Evolutionary conservation across 2,329 filamentous ascomycete species (phyloP).

Genomic region (Orbilia oligospora): DNA sequence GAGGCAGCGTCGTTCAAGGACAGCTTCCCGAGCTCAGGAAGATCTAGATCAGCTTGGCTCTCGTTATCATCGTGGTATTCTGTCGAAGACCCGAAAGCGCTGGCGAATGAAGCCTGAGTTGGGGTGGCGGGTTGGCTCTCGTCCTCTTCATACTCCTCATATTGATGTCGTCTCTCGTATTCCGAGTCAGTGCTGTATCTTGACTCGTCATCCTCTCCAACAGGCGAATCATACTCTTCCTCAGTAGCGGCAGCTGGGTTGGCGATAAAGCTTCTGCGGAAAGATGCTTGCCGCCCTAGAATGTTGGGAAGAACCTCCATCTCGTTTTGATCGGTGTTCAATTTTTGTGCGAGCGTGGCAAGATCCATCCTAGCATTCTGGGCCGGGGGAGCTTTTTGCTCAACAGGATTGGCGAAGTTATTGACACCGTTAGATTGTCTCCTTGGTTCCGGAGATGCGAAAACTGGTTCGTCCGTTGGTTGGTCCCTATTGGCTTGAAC

Average conservation of each 20-base stretch:
- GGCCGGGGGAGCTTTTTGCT: not conserved
- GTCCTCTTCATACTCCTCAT: constrained; percentile 67
- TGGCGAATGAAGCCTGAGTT: constrained; percentile 65
- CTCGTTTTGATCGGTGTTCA: constrained; percentile 52
- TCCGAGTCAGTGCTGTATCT: constrained; percentile 57
- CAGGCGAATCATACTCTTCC: constrained; percentile 83
- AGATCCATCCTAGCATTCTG: constrained; percentile 44
- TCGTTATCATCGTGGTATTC: constrained; percentile 54
- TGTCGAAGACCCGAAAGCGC: constrained; percentile 57
- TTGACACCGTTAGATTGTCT: constrained; percentile 52
- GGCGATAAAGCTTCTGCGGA: constrained; percentile 49
- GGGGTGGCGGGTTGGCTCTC: constrained; percentile 70
- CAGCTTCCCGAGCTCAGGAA: constrained; percentile 41
- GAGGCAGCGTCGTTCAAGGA: constrained; percentile 32
- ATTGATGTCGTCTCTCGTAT: constrained; percentile 79
- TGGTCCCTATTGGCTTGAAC: constrained; percentile 77
- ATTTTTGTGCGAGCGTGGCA: constrained; percentile 49
- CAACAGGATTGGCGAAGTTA: constrained; percentile 28
- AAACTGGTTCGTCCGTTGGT: constrained; percentile 68
- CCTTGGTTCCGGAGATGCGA: constrained; percentile 48
- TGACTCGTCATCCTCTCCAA: constrained; percentile 46
- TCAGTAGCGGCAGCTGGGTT: constrained; percentile 35
- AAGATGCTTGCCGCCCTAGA: constrained; percentile 50
- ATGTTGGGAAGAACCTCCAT: constrained; percentile 55
- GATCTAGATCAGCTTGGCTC: constrained; percentile 28